phyloP scores from a whole-genome alignment of 192 early-diverging fungal genomes.

The Podila epigama region DNA sequence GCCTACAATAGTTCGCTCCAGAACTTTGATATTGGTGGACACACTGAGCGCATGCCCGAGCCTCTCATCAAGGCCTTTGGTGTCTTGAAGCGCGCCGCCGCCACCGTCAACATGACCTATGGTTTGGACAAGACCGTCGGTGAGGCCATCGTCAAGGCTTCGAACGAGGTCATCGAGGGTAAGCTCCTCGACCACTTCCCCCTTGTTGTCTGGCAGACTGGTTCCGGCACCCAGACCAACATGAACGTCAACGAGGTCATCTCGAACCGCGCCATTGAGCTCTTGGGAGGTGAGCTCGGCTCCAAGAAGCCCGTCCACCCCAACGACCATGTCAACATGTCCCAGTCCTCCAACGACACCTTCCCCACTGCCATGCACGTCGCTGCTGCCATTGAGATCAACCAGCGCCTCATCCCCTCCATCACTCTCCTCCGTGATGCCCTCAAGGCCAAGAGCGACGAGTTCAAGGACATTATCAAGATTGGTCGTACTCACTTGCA shows the following conservation, averaged over 20 bases:
- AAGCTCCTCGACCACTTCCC: conserved; percentile 97
- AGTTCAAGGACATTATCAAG: conserved; percentile 96
- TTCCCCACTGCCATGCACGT: conserved; percentile 99
- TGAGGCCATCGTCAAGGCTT: conserved; percentile 87
- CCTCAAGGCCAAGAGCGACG: conserved; percentile 77
- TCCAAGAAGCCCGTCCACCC: conserved; percentile 97
- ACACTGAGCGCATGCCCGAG: conserved; percentile 92
- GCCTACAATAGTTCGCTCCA: conserved; percentile 74
- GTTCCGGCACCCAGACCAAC: conserved; percentile 98
- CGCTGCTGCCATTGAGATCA: conserved; percentile 89
- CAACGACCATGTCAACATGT: conserved; percentile 99
- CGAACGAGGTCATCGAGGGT: conserved; percentile 93
- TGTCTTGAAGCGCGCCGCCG: conserved; percentile 94
- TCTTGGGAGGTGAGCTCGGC: conserved; percentile 90
- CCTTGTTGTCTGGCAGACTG: conserved; percentile 98
- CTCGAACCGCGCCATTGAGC: conserved; percentile 98
- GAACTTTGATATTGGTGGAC: conserved; percentile 98
- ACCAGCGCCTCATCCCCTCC: conserved; percentile 85
- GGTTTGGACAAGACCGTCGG: conserved; percentile 84
- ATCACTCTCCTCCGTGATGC: conserved; percentile 82
- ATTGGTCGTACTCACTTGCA: conserved; percentile 99
- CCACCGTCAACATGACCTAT: conserved; percentile 92
- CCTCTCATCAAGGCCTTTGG: conserved; percentile 96
- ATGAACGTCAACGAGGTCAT: conserved; percentile 99
- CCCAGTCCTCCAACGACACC: conserved; percentile 98